Conservation (phyloP, 148 eudicot species). For the Fagopyrum esculentum region DNA sequence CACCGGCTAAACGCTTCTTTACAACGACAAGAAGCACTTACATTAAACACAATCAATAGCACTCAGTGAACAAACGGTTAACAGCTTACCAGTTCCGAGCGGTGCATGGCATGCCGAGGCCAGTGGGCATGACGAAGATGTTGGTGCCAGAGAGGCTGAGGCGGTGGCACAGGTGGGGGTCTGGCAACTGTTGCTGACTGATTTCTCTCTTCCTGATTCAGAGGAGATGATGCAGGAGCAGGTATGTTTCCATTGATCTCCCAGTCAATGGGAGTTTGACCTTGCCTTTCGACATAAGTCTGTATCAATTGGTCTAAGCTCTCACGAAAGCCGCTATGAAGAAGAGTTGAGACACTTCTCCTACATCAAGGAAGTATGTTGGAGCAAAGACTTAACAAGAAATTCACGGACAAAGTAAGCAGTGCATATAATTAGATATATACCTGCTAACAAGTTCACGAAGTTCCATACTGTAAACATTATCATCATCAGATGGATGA, state of each 20-base stretch:
- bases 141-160: conserved; percentile 89
- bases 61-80: background rate
- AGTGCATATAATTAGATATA: background rate
- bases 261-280: conserved; percentile 74
- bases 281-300: conserved; percentile 89
- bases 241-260: conserved; percentile 74
- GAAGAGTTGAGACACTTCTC: conserved; percentile 98
- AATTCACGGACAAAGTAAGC: background rate
- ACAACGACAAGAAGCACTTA: background rate
- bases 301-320: conserved; percentile 90
- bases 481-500: conserved; percentile 87
- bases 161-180: conserved; percentile 86
- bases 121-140: conserved; percentile 67
- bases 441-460: conserved; percentile 95
- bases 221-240: conserved; percentile 45
- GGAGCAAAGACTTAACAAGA: background rate
- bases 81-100: conserved; percentile 63
- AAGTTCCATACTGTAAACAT: conserved; percentile 97
- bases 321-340: conserved; percentile 92
- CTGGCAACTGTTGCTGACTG: conserved; percentile 40
- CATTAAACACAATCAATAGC: background rate
- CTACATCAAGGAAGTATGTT: conserved; percentile 28
- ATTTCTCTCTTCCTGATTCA: conserved; percentile 52
- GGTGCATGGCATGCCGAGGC: conserved; percentile 79
- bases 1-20: background rate